Evolutionary conservation across 306 rosid species (phyloP).

Genomic region (Dryas octopetala): DNA sequence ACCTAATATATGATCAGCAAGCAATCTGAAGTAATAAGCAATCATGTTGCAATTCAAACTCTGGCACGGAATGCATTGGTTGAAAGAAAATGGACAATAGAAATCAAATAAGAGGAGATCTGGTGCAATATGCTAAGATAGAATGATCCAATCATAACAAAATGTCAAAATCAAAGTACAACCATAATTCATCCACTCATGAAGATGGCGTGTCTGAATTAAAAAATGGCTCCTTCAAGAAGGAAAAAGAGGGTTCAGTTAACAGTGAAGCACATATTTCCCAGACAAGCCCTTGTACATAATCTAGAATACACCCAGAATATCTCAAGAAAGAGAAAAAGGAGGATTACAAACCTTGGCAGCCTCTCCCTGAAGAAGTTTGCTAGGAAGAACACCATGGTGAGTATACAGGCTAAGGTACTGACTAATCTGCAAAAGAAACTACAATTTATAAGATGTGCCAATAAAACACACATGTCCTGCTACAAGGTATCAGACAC

Average conservation of each 20-base stretch:
- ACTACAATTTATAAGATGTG: background rate
- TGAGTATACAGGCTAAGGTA: constrained; percentile 71
- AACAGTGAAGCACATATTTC: background rate
- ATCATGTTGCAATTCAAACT: background rate
- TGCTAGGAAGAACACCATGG: constrained; percentile 76
- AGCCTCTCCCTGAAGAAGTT: constrained; percentile 72
- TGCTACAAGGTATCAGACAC: background rate
- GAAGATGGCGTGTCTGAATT: background rate
- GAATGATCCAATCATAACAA: background rate
- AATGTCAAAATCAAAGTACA: constrained; percentile 1
- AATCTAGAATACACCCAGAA: background rate
- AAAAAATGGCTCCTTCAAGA: background rate
- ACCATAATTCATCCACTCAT: background rate
- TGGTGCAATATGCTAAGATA: background rate
- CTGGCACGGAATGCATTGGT: background rate
- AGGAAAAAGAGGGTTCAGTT: background rate
- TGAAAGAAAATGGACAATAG: background rate
- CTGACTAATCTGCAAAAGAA: constrained; percentile 72
- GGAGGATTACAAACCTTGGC: constrained; percentile 58
- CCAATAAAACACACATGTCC: background rate
- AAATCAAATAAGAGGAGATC: background rate
- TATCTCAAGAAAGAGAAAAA: constrained; percentile 4
- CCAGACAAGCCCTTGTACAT: background rate
- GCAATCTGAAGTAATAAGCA: background rate
- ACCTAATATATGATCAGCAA: background rate